phyloP scores from a whole-genome alignment of 805 yeast species.

The Starmerella asiatica region DNA sequence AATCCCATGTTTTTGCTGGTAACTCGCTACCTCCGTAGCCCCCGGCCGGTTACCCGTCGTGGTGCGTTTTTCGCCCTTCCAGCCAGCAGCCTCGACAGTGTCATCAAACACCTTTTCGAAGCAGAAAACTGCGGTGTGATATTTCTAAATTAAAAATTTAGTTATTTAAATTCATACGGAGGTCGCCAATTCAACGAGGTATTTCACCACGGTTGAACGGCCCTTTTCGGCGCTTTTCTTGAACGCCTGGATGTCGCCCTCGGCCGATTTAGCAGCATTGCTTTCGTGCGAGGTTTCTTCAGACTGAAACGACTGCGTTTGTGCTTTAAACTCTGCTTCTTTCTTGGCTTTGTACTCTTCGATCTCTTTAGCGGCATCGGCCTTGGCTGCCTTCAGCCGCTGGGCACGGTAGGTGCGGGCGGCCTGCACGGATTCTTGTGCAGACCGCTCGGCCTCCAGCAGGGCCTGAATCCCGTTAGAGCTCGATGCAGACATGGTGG shows the following conservation, averaged over 20 bases:
- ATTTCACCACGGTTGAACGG: constrained; percentile 53
- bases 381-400: constrained; percentile 83
- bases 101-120: not conserved
- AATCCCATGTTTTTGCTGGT: not conserved
- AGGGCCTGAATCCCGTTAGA: constrained; percentile 57
- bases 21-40: not conserved
- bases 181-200: constrained; percentile 42
- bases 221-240: constrained; percentile 43
- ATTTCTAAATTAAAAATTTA: not conserved
- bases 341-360: constrained; percentile 71
- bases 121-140: not conserved
- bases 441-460: constrained; percentile 82
- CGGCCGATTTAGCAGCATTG: constrained; percentile 63
- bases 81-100: not conserved
- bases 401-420: constrained; percentile 63
- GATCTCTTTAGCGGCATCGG: constrained; percentile 84
- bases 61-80: not conserved
- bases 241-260: constrained; percentile 56
- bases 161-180: too few species aligned
- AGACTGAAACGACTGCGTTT: constrained; percentile 60
- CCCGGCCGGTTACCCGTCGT: not conserved
- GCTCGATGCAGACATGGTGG: constrained; percentile 34
- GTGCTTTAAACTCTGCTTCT: constrained; percentile 64
- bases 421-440: constrained; percentile 87
- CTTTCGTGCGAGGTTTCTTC: constrained; percentile 63